Percentiles rank a stretch among this genome's conserved stretches.
These are phyloP conservation scores for Filobasidium floriforme DNA, from an alignment of 768 basidiomycete genomes.

Conservation along the genomic window DNA sequence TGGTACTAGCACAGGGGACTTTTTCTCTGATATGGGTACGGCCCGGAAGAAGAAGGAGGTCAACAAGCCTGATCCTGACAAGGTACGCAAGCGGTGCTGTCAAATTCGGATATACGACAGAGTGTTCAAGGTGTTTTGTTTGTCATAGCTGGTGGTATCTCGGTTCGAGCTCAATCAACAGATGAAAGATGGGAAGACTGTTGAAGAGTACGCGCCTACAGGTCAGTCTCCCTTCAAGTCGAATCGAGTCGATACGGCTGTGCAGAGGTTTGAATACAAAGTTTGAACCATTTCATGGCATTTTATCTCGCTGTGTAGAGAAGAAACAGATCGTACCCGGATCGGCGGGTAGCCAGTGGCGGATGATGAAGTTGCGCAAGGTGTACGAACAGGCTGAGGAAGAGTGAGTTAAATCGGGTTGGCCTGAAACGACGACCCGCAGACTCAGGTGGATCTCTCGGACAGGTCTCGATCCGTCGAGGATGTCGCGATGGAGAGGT, in stretches of 20 bases:
- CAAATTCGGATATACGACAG: background rate
- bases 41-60: constrained; percentile 58
- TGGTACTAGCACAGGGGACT: no score
- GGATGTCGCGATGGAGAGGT: constrained; percentile 76
- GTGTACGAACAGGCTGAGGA: constrained; percentile 87
- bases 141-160: constrained; percentile 33
- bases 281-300: constrained; percentile 47
- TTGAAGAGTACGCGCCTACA: constrained; percentile 47
- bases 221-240: constrained; percentile 44
- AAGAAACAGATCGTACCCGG: constrained; percentile 60
- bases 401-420: constrained; percentile 48
- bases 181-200: constrained; percentile 50
- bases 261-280: constrained; percentile 53
- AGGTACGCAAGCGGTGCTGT: constrained; percentile 49
- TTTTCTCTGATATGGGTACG: constrained; percentile 79
- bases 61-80: constrained; percentile 59
- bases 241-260: no score
- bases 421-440: background rate
- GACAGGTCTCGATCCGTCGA: constrained; percentile 37
- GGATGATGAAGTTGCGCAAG: constrained; percentile 90
- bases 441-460: no score
- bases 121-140: background rate
- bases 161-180: constrained; percentile 46
- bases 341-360: constrained; percentile 88
- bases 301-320: constrained; percentile 42